Base-by-base conservation (phyloP, 805 yeast species). In the Yamadazyma laniorum region DNA sequence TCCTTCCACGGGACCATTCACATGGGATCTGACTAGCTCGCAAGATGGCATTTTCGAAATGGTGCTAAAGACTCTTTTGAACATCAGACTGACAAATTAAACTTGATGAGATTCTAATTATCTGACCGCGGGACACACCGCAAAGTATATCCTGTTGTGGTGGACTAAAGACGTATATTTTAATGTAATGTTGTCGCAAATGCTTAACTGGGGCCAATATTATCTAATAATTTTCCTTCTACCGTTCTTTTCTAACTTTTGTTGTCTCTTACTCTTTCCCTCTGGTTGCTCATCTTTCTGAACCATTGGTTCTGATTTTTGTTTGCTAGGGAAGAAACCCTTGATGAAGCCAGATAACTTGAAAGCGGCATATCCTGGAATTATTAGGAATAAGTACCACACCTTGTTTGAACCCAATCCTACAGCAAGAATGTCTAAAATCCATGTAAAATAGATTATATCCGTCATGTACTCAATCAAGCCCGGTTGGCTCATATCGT, bases 381-480 rank as follows among this genome's bases (percentile, higher is more conserved):
- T 66, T 5, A 63, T 54, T n/a, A 63, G 40, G 47, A 69, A 72
- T 25, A 80, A 40, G 49, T 66, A 67, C 88, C 88, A 85, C 6
- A 77, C 78, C 51, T 71, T 70, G 54, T 75, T 75, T 29, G 74
- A 55, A 5, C 89, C 89, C 25, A 75, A 50, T 0, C 76, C 16
- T 5, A 76, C 49, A 65, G 79, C 74, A 35, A 81, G 58, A 1
- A 81, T 38, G 46, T 79, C 79, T 46, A 78, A 65, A 15, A 74
- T 49, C 72, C 82, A 71, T 3, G 89, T 82, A 32, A 84, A 56
- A 52, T 84, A 84, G 42, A 85, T 63, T 9, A 82, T 56, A 52
- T 85, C 93, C 53, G 80, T 80, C 68, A 83, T 62, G 63, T 80
- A 83, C 58, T 85, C 91, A 26, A 80, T 80, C 28, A 85, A 64